Evolutionary conservation across 306 rosid genomes (phyloP).

Genomic region (Prosopis cineraria): DNA sequence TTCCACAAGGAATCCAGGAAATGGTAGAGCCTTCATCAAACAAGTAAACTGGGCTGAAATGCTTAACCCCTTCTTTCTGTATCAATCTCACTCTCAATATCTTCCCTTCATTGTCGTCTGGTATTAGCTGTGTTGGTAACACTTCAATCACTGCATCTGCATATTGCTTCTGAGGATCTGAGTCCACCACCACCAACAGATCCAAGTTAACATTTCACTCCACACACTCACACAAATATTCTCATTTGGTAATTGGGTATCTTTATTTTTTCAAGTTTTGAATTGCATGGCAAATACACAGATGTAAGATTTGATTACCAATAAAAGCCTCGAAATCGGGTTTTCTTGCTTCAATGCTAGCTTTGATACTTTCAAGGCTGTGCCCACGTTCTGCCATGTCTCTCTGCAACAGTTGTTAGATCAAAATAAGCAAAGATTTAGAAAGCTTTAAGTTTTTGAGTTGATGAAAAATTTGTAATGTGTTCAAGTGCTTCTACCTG

Average conservation of each 20-base stretch:
- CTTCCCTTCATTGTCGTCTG: slow-evolving; percentile 92
- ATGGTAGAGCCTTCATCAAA: slow-evolving; percentile 96
- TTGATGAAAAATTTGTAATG: slow-evolving; percentile 1
- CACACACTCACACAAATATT: not conserved
- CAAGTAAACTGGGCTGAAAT: slow-evolving; percentile 88
- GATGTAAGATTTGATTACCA: slow-evolving; percentile 47
- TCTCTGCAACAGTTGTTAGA: slow-evolving; percentile 55
- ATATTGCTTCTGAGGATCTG: slow-evolving; percentile 96
- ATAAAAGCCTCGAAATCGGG: slow-evolving; percentile 97
- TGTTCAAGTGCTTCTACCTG: slow-evolving; percentile 54
- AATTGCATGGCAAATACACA: not conserved
- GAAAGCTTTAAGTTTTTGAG: not conserved
- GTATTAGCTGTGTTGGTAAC: slow-evolving; percentile 84
- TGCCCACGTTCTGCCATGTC: slow-evolving; percentile 99
- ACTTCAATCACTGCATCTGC: slow-evolving; percentile 99
- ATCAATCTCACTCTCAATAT: slow-evolving; percentile 87
- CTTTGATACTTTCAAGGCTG: slow-evolving; percentile 99
- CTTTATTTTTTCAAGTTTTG: not conserved
- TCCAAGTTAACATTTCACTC: slow-evolving; percentile 14
- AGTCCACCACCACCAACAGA: not conserved
- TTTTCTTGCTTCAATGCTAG: slow-evolving; percentile 95
- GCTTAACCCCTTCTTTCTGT: slow-evolving; percentile 86
- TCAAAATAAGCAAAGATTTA: slow-evolving; percentile 22
- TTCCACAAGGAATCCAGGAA: slow-evolving; percentile 98
- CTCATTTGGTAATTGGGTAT: not conserved